A percentile compares a stretch with the other conserved stretches of the same genome.
These are phyloP conservation scores for Ophiostoma sp. DNA, from an alignment of 2,329 filamentous ascomycete genomes.

Conservation along the genomic window DNA sequence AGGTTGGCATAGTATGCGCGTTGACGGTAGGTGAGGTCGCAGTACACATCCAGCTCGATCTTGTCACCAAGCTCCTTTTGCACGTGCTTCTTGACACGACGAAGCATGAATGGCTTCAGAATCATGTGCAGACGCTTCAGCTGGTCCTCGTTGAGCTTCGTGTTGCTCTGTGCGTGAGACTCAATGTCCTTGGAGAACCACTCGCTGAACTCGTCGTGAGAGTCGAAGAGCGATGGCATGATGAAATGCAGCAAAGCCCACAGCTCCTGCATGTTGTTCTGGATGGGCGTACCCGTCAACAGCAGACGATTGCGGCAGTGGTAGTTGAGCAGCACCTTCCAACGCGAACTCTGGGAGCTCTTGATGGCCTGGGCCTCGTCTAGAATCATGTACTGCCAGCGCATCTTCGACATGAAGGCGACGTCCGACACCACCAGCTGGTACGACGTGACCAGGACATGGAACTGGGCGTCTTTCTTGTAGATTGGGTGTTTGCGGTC, in stretches of 20 bases:
- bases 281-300: constrained; percentile 93
- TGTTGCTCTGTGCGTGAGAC: constrained; percentile 96
- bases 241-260: constrained; percentile 99
- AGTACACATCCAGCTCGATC: constrained; percentile 94
- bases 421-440: constrained; percentile 95
- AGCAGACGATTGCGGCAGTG: constrained; percentile 91
- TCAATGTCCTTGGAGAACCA: constrained; percentile 97
- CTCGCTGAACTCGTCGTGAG: constrained; percentile 85
- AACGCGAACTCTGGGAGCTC: constrained; percentile 89
- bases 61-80: constrained; percentile 99
- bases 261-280: constrained; percentile 99
- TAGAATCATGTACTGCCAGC: constrained; percentile 99
- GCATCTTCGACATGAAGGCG: constrained; percentile 97
- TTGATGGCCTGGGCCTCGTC: constrained; percentile 99
- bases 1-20: constrained; percentile 88
- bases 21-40: constrained; percentile 92
- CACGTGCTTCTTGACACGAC: constrained; percentile 98
- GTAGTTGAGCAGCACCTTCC: constrained; percentile 92
- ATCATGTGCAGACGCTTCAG: constrained; percentile 98
- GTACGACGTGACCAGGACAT: constrained; percentile 94
- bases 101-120: constrained; percentile 97
- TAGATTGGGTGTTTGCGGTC: constrained; percentile 97
- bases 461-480: constrained; percentile 86
- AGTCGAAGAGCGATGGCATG: constrained; percentile 98
- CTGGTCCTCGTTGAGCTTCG: constrained; percentile 98